Evolutionary conservation across 495 filamentous ascomycete genomes (phyloP).

Genomic region (Tetracladium setigerum): DNA sequence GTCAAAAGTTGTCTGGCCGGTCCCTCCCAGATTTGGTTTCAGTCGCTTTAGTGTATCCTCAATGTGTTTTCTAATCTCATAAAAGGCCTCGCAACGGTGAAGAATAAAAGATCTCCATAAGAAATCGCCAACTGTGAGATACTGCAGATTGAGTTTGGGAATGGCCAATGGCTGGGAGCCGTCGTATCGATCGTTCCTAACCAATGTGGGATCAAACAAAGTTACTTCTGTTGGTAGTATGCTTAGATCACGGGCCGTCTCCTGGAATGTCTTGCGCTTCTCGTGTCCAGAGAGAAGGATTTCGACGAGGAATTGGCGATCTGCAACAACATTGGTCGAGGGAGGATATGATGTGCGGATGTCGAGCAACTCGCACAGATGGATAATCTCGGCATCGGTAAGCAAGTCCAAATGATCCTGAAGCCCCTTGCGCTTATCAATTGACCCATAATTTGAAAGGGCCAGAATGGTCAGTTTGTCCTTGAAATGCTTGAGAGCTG

Average conservation of each 20-base stretch:
- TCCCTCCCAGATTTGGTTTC: conserved; percentile 55
- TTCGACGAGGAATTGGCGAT: conserved; percentile 67
- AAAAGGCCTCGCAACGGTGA: conserved; percentile 88
- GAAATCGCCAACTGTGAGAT: conserved; percentile 91
- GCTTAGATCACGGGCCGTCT: conserved; percentile 58
- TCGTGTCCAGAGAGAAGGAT: conserved; percentile 72
- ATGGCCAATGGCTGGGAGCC: conserved; percentile 84
- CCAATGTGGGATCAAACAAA: conserved; percentile 78
- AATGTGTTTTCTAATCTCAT: conserved; percentile 86
- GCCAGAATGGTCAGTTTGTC: conserved; percentile 86
- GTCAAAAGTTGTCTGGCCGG: conserved; percentile 62
- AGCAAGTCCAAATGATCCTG: conserved; percentile 68
- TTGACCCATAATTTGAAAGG: conserved; percentile 83
- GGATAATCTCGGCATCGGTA: conserved; percentile 61
- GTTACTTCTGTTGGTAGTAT: conserved; percentile 76
- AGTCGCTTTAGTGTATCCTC: conserved; percentile 74
- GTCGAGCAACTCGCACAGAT: conserved; percentile 63
- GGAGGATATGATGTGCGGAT: conserved; percentile 75
- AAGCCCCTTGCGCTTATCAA: conserved; percentile 72
- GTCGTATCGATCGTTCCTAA: conserved; percentile 83
- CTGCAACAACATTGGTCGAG: conserved; percentile 48
- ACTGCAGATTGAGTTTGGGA: conserved; percentile 92
- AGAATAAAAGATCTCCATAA: conserved; percentile 88
- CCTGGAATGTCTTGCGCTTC: conserved; percentile 75
- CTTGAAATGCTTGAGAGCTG: conserved; percentile 76